Percentiles rank a stretch among this genome's conserved stretches.
These are phyloP conservation scores for Rhizodiscina lignyota DNA, from an alignment of 495 filamentous ascomycete species.

Conservation along the genomic window DNA sequence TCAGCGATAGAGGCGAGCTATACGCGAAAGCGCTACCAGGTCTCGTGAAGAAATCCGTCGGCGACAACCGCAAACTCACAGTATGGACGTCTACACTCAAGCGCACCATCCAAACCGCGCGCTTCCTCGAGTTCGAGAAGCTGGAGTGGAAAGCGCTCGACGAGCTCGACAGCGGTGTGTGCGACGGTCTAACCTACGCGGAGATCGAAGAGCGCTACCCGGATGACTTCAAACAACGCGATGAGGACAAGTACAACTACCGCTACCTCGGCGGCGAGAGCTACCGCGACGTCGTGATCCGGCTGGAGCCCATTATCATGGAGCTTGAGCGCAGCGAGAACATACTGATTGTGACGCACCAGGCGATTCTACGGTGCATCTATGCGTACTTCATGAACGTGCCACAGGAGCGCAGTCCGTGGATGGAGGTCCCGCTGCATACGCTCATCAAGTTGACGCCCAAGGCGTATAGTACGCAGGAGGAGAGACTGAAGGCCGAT, in stretches of 20 bases:
- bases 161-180: constrained; percentile 90
- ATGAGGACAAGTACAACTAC: constrained; percentile 98
- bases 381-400: constrained; percentile 98
- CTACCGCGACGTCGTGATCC: constrained; percentile 94
- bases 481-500: constrained; percentile 70
- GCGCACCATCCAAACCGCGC: constrained; percentile 82
- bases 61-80: constrained; percentile 64
- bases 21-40: constrained; percentile 73
- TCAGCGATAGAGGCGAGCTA: constrained; percentile 72
- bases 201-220: constrained; percentile 83
- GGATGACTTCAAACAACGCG: constrained; percentile 83
- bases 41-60: constrained; percentile 65
- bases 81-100: constrained; percentile 95
- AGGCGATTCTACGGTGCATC: constrained; percentile 90
- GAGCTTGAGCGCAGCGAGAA: constrained; percentile 90
- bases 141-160: constrained; percentile 97
- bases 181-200: constrained; percentile 87
- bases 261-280: constrained; percentile 93
- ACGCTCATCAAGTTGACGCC: constrained; percentile 93
- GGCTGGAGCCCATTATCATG: constrained; percentile 98
- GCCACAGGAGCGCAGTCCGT: constrained; percentile 80
- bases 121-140: constrained; percentile 73
- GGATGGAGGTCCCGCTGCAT: constrained; percentile 93
- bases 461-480: constrained; percentile 79
- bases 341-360: constrained; percentile 94